phyloP scores from a whole-genome alignment of 1,284 basidiomycete genomes.

The Fistulinella staudtii region DNA sequence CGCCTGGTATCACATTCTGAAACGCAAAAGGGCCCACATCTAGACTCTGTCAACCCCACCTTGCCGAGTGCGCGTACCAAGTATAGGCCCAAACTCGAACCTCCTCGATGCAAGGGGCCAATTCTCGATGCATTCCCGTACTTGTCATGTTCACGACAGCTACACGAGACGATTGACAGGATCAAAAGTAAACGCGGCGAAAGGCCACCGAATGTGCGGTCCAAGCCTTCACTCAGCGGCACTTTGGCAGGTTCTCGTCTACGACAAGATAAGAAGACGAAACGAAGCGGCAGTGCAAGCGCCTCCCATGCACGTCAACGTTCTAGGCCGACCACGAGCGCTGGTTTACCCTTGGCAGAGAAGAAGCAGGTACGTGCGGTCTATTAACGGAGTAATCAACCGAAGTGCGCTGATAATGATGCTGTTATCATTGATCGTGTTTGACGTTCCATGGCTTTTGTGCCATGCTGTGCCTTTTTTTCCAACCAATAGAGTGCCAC shows the following conservation, averaged over 20 bases:
- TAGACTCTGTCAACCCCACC: constrained; percentile 6
- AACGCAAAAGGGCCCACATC: constrained; percentile 3
- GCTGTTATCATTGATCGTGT: constrained; percentile 7
- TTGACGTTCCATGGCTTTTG: constrained; percentile 5
- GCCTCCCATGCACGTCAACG: constrained; percentile 3
- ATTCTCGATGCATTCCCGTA: constrained; percentile 18
- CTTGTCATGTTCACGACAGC: constrained; percentile 11
- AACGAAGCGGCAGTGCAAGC: background rate
- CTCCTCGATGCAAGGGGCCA: constrained; percentile 16
- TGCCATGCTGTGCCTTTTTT: constrained; percentile 15
- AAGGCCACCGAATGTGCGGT: constrained; percentile 1
- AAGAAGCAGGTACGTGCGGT: constrained; percentile 28
- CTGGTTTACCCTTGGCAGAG: constrained; percentile 27
- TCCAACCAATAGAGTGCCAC: constrained; percentile 20
- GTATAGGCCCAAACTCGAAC: constrained; percentile 22
- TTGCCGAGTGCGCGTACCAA: constrained; percentile 29
- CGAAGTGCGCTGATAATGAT: constrained; percentile 23
- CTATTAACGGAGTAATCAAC: constrained; percentile 24
- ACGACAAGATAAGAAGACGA: constrained; percentile 1
- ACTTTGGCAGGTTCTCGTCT: constrained; percentile 5
- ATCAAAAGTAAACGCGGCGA: constrained; percentile 10
- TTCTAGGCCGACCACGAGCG: constrained; percentile 16
- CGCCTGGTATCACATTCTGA: constrained; percentile 5
- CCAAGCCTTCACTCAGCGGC: background rate
- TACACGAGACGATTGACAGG: constrained; percentile 8